Conservation (phyloP, 1,284 basidiomycete genomes). For the Vanrija pseudolonga region DNA sequence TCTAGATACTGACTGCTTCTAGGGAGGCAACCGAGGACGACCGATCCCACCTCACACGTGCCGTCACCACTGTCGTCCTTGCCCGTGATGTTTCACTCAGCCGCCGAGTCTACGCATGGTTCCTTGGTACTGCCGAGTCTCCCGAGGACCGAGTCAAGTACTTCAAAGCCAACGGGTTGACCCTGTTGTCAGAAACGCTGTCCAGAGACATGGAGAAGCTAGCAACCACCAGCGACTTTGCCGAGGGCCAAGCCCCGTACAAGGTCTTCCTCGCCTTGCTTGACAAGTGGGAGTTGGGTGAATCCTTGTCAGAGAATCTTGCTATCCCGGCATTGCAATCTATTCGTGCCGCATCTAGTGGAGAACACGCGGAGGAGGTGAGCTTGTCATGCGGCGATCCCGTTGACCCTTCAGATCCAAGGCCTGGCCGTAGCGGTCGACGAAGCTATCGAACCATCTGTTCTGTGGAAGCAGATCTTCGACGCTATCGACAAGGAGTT, state of each 20-base stretch:
- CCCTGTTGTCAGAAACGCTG: slow-evolving; percentile 64
- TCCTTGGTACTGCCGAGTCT: slow-evolving; percentile 76
- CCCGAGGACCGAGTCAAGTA: slow-evolving; percentile 68
- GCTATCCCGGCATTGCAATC: slow-evolving; percentile 62
- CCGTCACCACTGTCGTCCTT: slow-evolving; percentile 76
- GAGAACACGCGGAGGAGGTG: not conserved
- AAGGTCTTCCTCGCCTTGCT: slow-evolving; percentile 91
- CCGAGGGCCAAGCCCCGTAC: slow-evolving; percentile 74
- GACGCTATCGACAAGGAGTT: slow-evolving; percentile 51
- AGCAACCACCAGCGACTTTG: slow-evolving; percentile 62
- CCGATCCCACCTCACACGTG: slow-evolving; percentile 69
- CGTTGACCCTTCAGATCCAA: not conserved
- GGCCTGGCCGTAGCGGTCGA: slow-evolving; percentile 40
- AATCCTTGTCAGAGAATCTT: slow-evolving; percentile 69
- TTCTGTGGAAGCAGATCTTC: slow-evolving; percentile 78
- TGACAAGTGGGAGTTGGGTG: slow-evolving; percentile 96
- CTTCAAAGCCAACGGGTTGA: slow-evolving; percentile 64
- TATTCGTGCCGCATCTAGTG: slow-evolving; percentile 16
- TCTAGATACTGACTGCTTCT: not conserved
- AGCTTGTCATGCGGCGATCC: too few relatives aligned
- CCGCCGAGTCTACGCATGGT: slow-evolving; percentile 87
- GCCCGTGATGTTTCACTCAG: slow-evolving; percentile 90
- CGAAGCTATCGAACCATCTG: slow-evolving; percentile 83
- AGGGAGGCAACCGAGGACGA: slow-evolving; percentile 58
- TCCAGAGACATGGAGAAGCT: slow-evolving; percentile 63